Base-by-base conservation (phyloP, 2,329 filamentous ascomycete species). In the Paraconiothyrium brasiliense region DNA sequence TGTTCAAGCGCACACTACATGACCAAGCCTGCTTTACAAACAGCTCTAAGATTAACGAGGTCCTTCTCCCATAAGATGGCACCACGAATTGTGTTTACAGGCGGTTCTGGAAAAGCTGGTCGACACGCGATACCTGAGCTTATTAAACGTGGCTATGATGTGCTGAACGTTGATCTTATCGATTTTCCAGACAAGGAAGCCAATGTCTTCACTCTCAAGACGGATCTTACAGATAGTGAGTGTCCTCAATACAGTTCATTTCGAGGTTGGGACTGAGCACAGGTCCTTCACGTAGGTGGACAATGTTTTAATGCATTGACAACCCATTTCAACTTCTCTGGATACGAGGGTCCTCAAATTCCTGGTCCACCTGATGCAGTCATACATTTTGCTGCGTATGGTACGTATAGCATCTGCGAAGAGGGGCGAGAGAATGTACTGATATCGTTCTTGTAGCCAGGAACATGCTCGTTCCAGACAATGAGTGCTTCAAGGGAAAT, bases 371-470 rank as follows among this genome's bases (percentile, higher is more conserved):
- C 87, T 0, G 86, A 89, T 68, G 87, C 84, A 0, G 84, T 90
- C 55, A 87, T 90, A 54, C 87, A 90, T 71, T 86, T 89, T 55
- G 85, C 83, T 14, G 87, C 50, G 84, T 87, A 0, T 81, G 87
- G 30, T 87, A 87, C 67, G 84, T 89, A 82, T 80, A 89, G 2
- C 86, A 87, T 0, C 86, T 86, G 3, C 22, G 30, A 11, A 11
- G 30, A 46, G n/a, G 16, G 6, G 14, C 2, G 16, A 14, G 5
- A 6, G 4, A 27, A 2, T 16, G 11, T 20, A 51, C 54, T 56
- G n/a, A 56, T 30, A 16, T 24, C 16, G 9, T 7, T 9, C 11
- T 24, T 10, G 13, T 37, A 56, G 82, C 86, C 0, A 80, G 85
- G 24, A 86, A 86, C 66, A 83, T 88, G 81, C 79, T 88, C 2